Evolutionary conservation across 495 filamentous ascomycete genomes (phyloP), one percentile per base, ranked within the genome.

Genomic region (Darksidea phi): DNA sequence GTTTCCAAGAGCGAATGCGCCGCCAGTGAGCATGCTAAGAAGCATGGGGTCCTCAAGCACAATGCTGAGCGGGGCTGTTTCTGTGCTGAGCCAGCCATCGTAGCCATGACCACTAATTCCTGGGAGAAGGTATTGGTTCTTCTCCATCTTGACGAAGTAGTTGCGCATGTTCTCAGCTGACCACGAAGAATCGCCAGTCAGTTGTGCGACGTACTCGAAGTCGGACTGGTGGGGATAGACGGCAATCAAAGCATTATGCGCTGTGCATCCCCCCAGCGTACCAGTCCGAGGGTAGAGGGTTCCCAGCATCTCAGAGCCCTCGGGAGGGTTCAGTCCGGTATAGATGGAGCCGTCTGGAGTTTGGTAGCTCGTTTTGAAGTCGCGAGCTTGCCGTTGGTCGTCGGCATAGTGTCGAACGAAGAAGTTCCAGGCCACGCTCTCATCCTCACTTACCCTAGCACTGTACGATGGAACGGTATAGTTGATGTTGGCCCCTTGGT

Each of bases 181-280:
- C 80, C 80, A 83, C 0, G 72, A 73, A 23, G 52, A 42, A 57
- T 84, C 80, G 11, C 77, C 78, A 0, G 80, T 83, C 2, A 82
- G 59, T 8, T 67, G 61, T 48, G 74, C 73, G 49, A 83, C 75
- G 60, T 72, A 67, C n/a, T 73, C 37, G 26, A 73, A 79, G 59
- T 82, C 79, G 38, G 67, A 70, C 21, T 68, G 63, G 50, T 71
- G 67, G 1, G 79, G 77, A 12, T 72, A 70, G 10, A 79, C 59
- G 21, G 73, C 61, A 43, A 79, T 67, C 10, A 80, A 59, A 49
- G 77, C 79, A 60, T 81, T 78, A 70, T 81, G 79, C 10, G 76
- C 70, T 0, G 76, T 71, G 64, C 80, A 82, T 12, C 79, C 80
- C 15, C 80, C 79, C 12, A 82, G 69, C 0, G 74, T 73, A 1